Base-by-base conservation (phyloP, 441 rosid genomes). In the Gossypium schwendimanii region DNA sequence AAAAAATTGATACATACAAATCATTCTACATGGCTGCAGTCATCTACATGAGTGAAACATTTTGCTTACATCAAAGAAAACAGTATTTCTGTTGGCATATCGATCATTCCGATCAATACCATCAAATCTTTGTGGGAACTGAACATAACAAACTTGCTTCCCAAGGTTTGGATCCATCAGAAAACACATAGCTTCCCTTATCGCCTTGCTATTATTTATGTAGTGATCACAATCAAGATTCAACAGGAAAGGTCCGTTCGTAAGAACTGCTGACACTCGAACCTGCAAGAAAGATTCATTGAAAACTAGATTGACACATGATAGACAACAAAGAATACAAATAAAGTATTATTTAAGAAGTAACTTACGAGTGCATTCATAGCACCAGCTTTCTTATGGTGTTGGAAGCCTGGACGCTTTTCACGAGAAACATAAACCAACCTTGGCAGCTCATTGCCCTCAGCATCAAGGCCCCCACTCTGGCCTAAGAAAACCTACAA, bases 161-260 rank as follows among this genome's bases (percentile, higher is more conserved):
- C 99, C 98, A 36, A 94, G 96, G 75, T 92, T 91, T 5, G 99
- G 99, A 77, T 94, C 99, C 99, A 94, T 94, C 85, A 94, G 68
- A 75, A 94, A 94, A 81, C 99, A 94, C 98, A 94, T 94, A 15
- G 98, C 90, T 85, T 94, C 98, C 77, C 98, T 88, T 73, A 94
- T 76, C 76, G 99, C 99, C 81, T 92, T 89, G 89, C 98, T 92
- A 75, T 94, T 94, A 76, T 94, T 94, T 64, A 95, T 84, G 89
- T 95, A 95, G 68, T 91, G 98, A 90, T 95, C 99, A 88, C 99
- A 95, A 83, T 95, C 99, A 75, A 95, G 94, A 92, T 95, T 95
- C 89, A 95, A 87, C 78, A 95, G 75, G 92, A 92, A 95, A 64
- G 99, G 98, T 44, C 98, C 99, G 78, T 95, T 95, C 44, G 99